Conservation (phyloP, 257 asterid genomes). For the Handroanthus guayacan region DNA sequence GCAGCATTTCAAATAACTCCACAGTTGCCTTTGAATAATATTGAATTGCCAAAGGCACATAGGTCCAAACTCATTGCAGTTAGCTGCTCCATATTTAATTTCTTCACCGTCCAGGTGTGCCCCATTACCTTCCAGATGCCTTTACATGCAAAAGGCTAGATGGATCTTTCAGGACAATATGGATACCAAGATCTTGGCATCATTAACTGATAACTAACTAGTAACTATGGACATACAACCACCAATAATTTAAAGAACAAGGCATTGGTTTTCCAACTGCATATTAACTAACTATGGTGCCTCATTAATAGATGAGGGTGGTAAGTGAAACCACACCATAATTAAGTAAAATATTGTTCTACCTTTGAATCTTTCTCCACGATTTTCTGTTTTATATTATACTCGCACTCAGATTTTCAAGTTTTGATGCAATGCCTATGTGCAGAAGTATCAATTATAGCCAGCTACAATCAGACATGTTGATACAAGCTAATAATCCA, state of each 20-base stretch:
- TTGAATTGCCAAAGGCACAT: constrained; percentile 19
- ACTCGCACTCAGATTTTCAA: not conserved
- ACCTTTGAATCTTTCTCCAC: not conserved
- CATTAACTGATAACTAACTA: not conserved
- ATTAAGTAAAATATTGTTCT: constrained; percentile 12
- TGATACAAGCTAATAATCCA: constrained; percentile 10
- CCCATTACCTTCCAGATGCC: too few species aligned
- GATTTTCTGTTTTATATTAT: not conserved
- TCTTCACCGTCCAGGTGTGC: too few species aligned
- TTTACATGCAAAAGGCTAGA: not conserved
- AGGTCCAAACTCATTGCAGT: not conserved
- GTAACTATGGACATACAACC: not conserved
- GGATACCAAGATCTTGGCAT: not conserved
- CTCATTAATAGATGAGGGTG: not conserved
- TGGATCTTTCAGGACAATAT: not conserved
- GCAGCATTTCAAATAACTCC: constrained; percentile 8
- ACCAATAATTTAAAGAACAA: not conserved
- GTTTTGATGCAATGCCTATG: constrained; percentile 5
- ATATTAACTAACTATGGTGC: not conserved
- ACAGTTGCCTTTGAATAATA: not conserved
- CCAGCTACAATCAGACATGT: constrained; percentile 1
- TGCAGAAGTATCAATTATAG: constrained; percentile 1
- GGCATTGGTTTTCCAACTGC: not conserved
- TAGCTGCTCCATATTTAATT: not conserved
- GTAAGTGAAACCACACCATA: not conserved